phyloP scores from a whole-genome alignment of 2,329 filamentous ascomycete genomes.

The Thermothelomyces thermophilus region DNA sequence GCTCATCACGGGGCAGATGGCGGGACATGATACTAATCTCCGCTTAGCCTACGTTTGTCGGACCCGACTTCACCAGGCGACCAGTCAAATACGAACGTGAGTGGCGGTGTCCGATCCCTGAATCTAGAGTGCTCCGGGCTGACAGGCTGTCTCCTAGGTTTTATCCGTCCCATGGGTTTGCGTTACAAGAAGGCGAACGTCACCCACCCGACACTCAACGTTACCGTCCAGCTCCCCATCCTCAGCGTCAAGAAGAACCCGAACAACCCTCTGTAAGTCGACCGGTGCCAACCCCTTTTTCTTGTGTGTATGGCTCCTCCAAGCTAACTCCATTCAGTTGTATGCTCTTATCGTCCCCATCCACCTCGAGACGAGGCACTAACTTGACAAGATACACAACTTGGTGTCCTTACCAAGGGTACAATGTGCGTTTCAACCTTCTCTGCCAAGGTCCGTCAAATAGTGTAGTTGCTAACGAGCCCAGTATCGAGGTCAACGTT shows the following conservation, averaged over 20 bases:
- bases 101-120: constrained; percentile 24
- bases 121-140: background rate
- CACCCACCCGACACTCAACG: constrained; percentile 33
- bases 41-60: constrained; percentile 69
- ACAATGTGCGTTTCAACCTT: constrained; percentile 42
- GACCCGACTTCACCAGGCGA: constrained; percentile 78
- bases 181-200: constrained; percentile 74
- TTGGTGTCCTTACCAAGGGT: constrained; percentile 83
- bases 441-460: background rate
- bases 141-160: constrained; percentile 38
- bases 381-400: constrained; percentile 77
- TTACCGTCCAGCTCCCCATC: constrained; percentile 78
- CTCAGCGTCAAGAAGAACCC: constrained; percentile 62
- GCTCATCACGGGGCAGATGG: too few species aligned
- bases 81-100: constrained; percentile 71
- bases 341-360: background rate
- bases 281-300: background rate
- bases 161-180: constrained; percentile 70
- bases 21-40: constrained; percentile 5
- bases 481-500: constrained; percentile 78
- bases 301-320: background rate
- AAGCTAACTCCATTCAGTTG: constrained; percentile 9
- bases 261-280: constrained; percentile 56
- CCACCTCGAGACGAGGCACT: constrained; percentile 29
- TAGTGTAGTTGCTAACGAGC: background rate